phyloP scores from a whole-genome alignment of 495 filamentous ascomycete species.

The Entonaema liquescens region DNA sequence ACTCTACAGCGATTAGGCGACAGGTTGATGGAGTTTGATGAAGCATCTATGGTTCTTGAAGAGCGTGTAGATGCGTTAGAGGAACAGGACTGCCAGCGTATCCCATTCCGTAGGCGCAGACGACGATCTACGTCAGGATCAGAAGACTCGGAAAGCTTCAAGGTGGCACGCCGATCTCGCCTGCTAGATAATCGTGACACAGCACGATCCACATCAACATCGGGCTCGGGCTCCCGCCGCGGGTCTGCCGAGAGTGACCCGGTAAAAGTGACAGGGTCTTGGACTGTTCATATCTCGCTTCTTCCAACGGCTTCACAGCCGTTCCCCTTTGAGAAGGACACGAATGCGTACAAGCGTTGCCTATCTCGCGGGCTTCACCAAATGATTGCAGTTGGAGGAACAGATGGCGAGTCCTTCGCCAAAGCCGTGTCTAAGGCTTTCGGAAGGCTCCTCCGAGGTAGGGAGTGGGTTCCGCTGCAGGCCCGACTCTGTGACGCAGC shows the following conservation, averaged over 20 bases:
- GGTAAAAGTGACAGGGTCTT: constrained; percentile 46
- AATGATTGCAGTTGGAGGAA: constrained; percentile 58
- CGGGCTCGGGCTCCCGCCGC: constrained; percentile 18
- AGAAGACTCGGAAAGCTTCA: constrained; percentile 38
- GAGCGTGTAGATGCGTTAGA: constrained; percentile 61
- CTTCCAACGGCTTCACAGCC: constrained; percentile 60
- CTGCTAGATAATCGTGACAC: constrained; percentile 6
- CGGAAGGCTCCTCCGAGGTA: constrained; percentile 55
- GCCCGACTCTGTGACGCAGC: constrained; percentile 64
- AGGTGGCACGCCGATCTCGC: constrained; percentile 21
- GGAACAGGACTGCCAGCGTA: constrained; percentile 28
- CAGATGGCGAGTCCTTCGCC: constrained; percentile 57
- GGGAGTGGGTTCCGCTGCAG: constrained; percentile 63
- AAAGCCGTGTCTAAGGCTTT: constrained; percentile 59
- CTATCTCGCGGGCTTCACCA: constrained; percentile 64
- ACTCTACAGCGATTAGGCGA: constrained; percentile 54
- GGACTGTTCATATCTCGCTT: constrained; percentile 66
- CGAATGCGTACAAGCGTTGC: constrained; percentile 65
- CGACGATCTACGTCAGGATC: constrained; percentile 45
- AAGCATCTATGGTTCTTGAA: constrained; percentile 61
- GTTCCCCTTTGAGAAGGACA: constrained; percentile 68
- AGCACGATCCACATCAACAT: constrained; percentile 20
- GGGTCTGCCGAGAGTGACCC: constrained; percentile 5
- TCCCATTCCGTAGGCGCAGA: constrained; percentile 38
- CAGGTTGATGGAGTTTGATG: constrained; percentile 57